Conservation (phyloP, 2,329 filamentous ascomycete genomes). For the Davidsoniella australis region DNA sequence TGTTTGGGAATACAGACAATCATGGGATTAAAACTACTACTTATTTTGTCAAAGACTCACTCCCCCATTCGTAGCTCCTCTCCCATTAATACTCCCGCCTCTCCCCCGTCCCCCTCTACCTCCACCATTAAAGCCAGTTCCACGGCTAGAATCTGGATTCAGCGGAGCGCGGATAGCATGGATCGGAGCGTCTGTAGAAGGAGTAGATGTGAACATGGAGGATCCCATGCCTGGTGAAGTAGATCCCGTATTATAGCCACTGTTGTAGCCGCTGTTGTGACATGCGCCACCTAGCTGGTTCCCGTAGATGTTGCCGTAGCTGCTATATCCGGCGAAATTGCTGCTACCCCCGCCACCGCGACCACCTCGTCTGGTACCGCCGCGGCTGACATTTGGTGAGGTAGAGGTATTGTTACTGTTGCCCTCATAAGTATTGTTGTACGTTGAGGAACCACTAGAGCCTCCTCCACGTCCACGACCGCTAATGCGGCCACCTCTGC, state of each 20-base stretch:
- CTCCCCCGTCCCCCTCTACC: background rate
- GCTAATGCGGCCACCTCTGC: slow-evolving; percentile 18
- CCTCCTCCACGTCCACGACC: slow-evolving; percentile 25
- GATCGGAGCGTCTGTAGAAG: slow-evolving; percentile 47
- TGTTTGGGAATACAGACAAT: too few relatives aligned
- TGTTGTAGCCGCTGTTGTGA: too few relatives aligned
- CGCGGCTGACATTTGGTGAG: too few relatives aligned
- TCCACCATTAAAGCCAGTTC: slow-evolving; percentile 50
- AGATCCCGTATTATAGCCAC: background rate
- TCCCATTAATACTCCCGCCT: background rate
- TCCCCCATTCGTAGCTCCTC: background rate
- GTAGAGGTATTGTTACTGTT: too few relatives aligned
- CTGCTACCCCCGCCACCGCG: too few relatives aligned
- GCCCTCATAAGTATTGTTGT: background rate
- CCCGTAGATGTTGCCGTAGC: too few relatives aligned
- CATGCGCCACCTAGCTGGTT: too few relatives aligned
- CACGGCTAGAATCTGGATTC: slow-evolving; percentile 61
- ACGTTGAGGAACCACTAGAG: slow-evolving; percentile 14
- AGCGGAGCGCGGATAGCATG: slow-evolving; percentile 56
- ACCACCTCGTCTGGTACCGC: background rate
- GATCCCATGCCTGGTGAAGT: slow-evolving; percentile 14
- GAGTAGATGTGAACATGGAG: slow-evolving; percentile 28
- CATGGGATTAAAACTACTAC: too few relatives aligned
- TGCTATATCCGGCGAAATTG: too few relatives aligned
- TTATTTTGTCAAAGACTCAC: background rate